A percentile compares a stretch with the other conserved stretches of the same genome.
These are phyloP conservation scores for Skeletonema costatum DNA, from an alignment of 108 stramenopile genomes.

Conservation along the genomic window DNA sequence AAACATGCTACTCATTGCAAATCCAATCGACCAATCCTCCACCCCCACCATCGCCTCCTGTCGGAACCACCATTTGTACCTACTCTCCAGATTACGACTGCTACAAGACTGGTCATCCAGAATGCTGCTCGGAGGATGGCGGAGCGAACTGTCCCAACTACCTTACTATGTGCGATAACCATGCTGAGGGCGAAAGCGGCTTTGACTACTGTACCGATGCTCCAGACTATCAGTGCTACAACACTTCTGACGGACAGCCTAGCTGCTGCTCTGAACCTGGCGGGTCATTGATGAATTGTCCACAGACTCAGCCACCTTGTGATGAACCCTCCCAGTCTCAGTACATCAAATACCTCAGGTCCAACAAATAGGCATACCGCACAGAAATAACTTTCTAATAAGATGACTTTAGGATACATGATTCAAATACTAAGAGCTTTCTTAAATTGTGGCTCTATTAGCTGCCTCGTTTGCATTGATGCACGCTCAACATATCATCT, in stretches of 20 bases:
- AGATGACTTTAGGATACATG: too few species aligned
- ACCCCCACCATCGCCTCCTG: neutral
- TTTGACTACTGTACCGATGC: neutral
- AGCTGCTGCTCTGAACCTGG: constrained; percentile 7
- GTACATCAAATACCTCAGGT: too few species aligned
- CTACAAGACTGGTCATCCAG: constrained; percentile 2
- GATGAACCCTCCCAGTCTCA: neutral
- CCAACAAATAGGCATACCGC: too few species aligned
- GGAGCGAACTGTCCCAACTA: neutral
- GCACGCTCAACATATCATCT: too few species aligned
- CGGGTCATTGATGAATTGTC: neutral
- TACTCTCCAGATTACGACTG: constrained; percentile 8
- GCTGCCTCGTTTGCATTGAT: too few species aligned
- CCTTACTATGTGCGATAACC: neutral
- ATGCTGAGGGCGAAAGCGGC: neutral
- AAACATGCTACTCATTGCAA: constrained; percentile 1
- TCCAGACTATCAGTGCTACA: constrained; percentile 18
- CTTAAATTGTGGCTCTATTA: too few species aligned
- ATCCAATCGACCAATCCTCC: neutral
- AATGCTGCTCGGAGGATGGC: neutral
- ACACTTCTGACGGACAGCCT: neutral
- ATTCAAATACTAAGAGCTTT: too few species aligned
- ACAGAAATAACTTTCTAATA: too few species aligned
- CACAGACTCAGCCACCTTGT: constrained; percentile 4
- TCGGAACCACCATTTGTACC: neutral